A percentile compares a stretch with the other conserved stretches of the same genome.
Evolutionary conservation across 2,329 filamentous ascomycete species (phyloP).

Genomic region (Amesomyces nigricolor): DNA sequence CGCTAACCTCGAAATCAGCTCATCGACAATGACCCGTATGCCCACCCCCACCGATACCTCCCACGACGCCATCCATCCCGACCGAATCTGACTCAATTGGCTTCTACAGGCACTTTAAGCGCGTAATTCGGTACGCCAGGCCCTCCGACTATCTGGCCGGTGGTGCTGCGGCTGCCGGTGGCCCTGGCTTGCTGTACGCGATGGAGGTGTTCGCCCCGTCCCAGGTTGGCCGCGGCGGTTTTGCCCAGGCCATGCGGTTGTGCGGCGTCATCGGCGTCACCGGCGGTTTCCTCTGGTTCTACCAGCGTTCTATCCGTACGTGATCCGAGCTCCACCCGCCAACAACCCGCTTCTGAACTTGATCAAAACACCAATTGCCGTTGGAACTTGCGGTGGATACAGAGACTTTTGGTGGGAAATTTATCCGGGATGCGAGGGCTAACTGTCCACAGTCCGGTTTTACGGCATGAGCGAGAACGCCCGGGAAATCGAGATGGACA

Average conservation of each 20-base stretch:
- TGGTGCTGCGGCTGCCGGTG: conserved; percentile 60
- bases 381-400: background rate
- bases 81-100: conserved; percentile 29
- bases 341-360: conserved; percentile 6
- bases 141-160: conserved; percentile 75
- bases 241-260: conserved; percentile 76
- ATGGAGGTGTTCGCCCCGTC: conserved; percentile 86
- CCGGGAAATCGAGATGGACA: conserved; percentile 90
- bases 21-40: conserved; percentile 98
- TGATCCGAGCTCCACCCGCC: conserved; percentile 24
- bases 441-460: conserved; percentile 65
- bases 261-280: conserved; percentile 64
- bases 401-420: background rate
- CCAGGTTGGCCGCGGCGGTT: conserved; percentile 74
- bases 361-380: background rate
- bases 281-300: conserved; percentile 80
- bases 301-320: conserved; percentile 78
- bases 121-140: conserved; percentile 83
- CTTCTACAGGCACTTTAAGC: conserved; percentile 70
- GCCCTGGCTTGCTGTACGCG: conserved; percentile 66
- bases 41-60: conserved; percentile 19
- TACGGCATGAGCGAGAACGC: conserved; percentile 92
- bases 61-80: background rate
- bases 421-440: background rate
- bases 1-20: conserved; percentile 54